Conservation (phyloP, 257 asterid genomes). For the Ocimum tenuiflorum region DNA sequence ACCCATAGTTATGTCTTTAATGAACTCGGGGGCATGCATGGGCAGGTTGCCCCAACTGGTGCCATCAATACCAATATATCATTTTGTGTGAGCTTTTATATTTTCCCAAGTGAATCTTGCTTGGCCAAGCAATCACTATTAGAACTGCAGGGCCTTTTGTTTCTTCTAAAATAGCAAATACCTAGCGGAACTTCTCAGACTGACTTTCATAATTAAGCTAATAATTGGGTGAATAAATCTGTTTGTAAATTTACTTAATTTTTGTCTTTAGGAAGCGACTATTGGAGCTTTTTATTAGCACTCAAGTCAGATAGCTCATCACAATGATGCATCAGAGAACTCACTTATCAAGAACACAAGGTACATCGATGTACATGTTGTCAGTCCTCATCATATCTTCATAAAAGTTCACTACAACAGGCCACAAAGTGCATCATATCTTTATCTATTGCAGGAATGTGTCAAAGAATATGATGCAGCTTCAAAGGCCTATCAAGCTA, state of each 20-base stretch:
- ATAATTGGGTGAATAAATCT: background rate
- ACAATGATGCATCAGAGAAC: constrained; percentile 21
- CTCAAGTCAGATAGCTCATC: constrained; percentile 31
- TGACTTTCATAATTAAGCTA: constrained; percentile 4
- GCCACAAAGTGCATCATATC: no score
- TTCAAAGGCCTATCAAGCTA: constrained; percentile 58
- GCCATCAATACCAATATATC: no score
- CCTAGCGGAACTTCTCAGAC: background rate
- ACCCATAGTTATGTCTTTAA: no score
- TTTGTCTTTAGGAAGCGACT: constrained; percentile 54
- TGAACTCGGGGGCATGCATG: no score
- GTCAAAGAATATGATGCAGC: constrained; percentile 49
- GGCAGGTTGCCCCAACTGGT: no score
- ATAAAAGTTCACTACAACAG: no score
- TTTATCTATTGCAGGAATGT: constrained; percentile 41
- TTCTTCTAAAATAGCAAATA: background rate
- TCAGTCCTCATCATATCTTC: no score
- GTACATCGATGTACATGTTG: constrained; percentile 26
- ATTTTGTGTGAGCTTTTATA: background rate
- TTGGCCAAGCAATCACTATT: background rate
- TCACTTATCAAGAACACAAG: constrained; percentile 67
- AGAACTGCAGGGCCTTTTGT: no score
- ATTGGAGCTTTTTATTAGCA: constrained; percentile 40
- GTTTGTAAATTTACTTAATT: background rate
- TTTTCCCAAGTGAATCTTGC: background rate